Conservation (phyloP, 805 yeast species). For the Starmera caribaea region DNA sequence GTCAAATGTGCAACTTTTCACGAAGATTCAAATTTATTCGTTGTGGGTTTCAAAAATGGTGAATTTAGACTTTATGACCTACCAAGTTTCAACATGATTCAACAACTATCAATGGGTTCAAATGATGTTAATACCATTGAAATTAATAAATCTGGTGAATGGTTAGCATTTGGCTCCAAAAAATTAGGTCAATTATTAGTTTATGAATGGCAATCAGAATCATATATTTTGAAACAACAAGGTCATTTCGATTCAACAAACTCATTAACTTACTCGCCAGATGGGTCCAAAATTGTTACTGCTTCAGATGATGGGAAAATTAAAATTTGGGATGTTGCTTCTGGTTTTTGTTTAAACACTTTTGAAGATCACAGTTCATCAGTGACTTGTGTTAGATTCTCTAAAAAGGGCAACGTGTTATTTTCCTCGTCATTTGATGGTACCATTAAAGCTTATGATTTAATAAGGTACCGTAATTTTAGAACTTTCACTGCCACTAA, state of each 20-base stretch:
- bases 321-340: conserved; percentile 88
- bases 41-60: conserved; percentile 85
- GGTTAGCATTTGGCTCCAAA: conserved; percentile 93
- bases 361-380: conserved; percentile 86
- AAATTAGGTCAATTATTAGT: conserved; percentile 89
- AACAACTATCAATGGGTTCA: conserved; percentile 87
- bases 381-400: conserved; percentile 80
- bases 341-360: conserved; percentile 90
- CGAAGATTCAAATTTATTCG: conserved; percentile 55
- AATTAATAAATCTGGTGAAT: conserved; percentile 81
- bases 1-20: conserved; percentile 83
- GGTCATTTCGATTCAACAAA: conserved; percentile 93
- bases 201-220: conserved; percentile 98
- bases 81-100: conserved; percentile 70
- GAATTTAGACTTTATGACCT: conserved; percentile 86
- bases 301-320: conserved; percentile 96
- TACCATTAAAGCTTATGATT: conserved; percentile 95
- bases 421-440: conserved; percentile 93
- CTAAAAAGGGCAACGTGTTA: conserved; percentile 82
- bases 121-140: conserved; percentile 76
- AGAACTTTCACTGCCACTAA: conserved; percentile 89
- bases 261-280: conserved; percentile 82
- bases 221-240: conserved; percentile 90
- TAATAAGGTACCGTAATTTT: conserved; percentile 86
- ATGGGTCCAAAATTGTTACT: conserved; percentile 85